These are phyloP conservation scores for Pachysandra terminalis DNA, from an alignment of 164 flowering plant genomes.

Conservation along the genomic window DNA sequence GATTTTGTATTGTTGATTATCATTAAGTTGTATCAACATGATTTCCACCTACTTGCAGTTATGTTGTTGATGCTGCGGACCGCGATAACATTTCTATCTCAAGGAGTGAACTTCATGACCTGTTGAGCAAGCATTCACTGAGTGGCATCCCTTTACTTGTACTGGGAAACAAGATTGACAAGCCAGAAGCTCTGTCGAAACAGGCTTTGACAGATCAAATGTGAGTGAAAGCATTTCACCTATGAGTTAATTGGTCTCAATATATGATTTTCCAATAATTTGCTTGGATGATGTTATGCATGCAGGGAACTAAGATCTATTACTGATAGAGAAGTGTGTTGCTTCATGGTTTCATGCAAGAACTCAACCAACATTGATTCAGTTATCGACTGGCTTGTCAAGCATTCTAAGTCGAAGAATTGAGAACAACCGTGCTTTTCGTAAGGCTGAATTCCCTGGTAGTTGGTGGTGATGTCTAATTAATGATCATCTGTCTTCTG, in stretches of 20 bases:
- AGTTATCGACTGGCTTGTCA: slow-evolving; percentile 69
- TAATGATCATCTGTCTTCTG: no score
- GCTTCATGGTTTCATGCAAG: slow-evolving; percentile 74
- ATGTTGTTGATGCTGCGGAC: slow-evolving; percentile 64
- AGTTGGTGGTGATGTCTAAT: no score
- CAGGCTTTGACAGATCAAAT: slow-evolving; percentile 62
- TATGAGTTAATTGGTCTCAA: background rate
- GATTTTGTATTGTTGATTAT: no score
- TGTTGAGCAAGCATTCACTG: slow-evolving; percentile 67
- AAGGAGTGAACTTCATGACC: slow-evolving; percentile 74
- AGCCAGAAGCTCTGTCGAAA: slow-evolving; percentile 59
- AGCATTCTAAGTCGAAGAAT: slow-evolving; percentile 57
- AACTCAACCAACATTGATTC: slow-evolving; percentile 67
- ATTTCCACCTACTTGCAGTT: slow-evolving; percentile 36
- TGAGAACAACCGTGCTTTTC: slow-evolving; percentile 16
- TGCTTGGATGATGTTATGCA: background rate
- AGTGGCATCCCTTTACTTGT: slow-evolving; percentile 49
- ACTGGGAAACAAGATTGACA: slow-evolving; percentile 74
- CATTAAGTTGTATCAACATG: background rate
- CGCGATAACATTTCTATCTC: slow-evolving; percentile 36
- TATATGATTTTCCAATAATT: background rate
- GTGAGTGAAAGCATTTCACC: slow-evolving; percentile 32
- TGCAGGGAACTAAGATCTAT: slow-evolving; percentile 49
- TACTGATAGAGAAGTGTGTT: slow-evolving; percentile 56
- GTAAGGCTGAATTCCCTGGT: no score